phyloP scores from a whole-genome alignment of 2,329 filamentous ascomycete genomes.

The Berkeleyomyces rouxiae region DNA sequence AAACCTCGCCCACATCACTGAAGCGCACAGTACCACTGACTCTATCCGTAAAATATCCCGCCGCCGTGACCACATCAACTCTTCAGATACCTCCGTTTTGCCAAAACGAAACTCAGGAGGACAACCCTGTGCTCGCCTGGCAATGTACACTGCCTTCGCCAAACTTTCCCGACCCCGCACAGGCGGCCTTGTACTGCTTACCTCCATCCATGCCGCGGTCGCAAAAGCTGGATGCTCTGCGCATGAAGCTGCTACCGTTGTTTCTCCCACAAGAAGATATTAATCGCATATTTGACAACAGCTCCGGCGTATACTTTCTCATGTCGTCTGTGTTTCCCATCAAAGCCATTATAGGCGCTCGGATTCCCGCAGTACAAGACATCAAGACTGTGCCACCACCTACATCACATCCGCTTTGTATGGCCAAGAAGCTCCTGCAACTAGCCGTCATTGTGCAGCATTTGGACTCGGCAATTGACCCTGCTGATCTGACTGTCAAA shows the following conservation, averaged over 20 bases:
- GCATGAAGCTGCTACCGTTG: conserved; percentile 16
- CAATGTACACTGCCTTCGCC: conserved; percentile 9
- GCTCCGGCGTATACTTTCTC: conserved; percentile 19
- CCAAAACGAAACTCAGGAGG: neutral
- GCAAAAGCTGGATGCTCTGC: conserved; percentile 11
- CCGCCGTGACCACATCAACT: neutral
- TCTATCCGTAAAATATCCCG: neutral
- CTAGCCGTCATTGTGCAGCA: conserved; percentile 31
- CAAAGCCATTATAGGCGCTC: conserved; percentile 18
- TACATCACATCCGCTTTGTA: conserved; percentile 29
- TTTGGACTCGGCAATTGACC: conserved; percentile 22
- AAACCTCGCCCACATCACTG: neutral
- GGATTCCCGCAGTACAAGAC: conserved; percentile 17
- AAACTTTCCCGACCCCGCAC: conserved; percentile 1
- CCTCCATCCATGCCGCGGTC: conserved; percentile 6
- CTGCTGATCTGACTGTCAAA: conserved; percentile 18
- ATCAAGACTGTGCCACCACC: conserved; percentile 24
- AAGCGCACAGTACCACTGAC: neutral
- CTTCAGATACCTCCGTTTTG: neutral
- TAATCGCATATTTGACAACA: conserved; percentile 19
- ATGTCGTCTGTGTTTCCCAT: conserved; percentile 20
- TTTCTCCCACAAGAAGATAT: conserved; percentile 23
- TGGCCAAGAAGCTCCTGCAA: conserved; percentile 32
- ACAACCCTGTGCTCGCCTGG: conserved; percentile 7
- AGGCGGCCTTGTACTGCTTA: neutral